Conservation (phyloP, 78 protist species). For the Planoprotostelium fungivorum region DNA sequence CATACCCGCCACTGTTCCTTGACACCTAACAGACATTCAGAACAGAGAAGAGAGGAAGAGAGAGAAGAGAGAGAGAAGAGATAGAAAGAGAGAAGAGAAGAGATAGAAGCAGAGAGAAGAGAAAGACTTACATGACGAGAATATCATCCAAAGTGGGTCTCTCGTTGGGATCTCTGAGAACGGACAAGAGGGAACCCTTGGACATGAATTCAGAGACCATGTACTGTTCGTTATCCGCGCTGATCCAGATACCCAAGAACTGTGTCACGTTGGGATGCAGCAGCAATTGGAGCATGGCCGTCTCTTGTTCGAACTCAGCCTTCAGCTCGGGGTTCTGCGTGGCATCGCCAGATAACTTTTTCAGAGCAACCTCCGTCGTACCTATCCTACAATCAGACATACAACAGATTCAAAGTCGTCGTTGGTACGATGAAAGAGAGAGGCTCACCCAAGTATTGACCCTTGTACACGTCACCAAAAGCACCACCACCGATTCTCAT, state of each 20-base stretch:
- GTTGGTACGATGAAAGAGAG: no score
- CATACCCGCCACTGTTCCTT: neutral
- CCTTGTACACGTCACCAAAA: neutral
- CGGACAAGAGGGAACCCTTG: neutral
- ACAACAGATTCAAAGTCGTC: no score
- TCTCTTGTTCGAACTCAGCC: neutral
- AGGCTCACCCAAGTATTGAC: neutral
- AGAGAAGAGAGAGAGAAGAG: neutral
- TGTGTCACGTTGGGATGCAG: neutral
- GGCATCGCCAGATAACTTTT: neutral
- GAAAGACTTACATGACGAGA: neutral
- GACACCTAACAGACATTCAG: no score
- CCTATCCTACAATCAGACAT: no score
- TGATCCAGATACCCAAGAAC: neutral
- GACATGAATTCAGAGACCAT: neutral
- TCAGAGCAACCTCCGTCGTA: neutral
- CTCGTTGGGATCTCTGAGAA: neutral
- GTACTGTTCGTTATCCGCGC: neutral
- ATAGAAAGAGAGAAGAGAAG: no score
- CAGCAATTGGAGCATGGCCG: neutral
- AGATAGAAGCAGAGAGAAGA: neutral
- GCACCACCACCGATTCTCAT: neutral
- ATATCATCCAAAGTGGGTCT: neutral
- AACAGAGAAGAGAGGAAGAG: neutral
- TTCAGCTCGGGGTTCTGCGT: neutral